Conservation (phyloP, 73 alveolate species). For the Diophrys sp. region DNA sequence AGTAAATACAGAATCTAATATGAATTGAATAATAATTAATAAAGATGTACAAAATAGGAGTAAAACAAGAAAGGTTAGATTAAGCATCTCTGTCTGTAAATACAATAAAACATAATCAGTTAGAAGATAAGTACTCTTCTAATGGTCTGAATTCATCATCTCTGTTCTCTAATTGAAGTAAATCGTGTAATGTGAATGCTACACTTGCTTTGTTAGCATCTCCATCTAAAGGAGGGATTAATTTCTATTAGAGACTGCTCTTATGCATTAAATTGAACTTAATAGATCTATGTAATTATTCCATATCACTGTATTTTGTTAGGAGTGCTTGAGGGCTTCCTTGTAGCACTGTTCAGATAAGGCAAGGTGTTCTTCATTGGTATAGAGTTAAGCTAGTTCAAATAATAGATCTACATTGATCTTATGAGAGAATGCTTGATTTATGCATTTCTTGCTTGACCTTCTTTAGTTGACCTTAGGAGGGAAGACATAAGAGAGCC, state of each 20-base stretch:
- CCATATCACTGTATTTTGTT: slow-evolving; percentile 28
- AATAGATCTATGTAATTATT: slow-evolving; percentile 38
- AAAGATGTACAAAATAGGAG: no score
- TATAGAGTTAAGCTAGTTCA: slow-evolving; percentile 73
- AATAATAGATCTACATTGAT: slow-evolving; percentile 63
- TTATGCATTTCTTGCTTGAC: slow-evolving; percentile 71
- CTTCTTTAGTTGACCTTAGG: slow-evolving; percentile 51
- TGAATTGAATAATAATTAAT: no score
- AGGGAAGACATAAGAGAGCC: no score
- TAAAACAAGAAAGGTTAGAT: no score
- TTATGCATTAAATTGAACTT: neutral
- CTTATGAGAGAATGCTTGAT: slow-evolving; percentile 70
- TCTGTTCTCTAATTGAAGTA: no score
- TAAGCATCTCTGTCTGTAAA: no score
- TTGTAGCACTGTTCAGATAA: slow-evolving; percentile 15
- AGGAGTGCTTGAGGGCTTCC: slow-evolving; percentile 11
- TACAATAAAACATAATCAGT: no score
- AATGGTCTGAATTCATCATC: no score
- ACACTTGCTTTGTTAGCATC: no score
- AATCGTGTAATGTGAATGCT: no score
- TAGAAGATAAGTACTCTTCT: no score
- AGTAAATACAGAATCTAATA: no score
- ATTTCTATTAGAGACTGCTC: slow-evolving; percentile 33
- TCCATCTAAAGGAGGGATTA: slow-evolving; percentile 35
- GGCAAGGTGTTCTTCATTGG: slow-evolving; percentile 11